phyloP scores from a whole-genome alignment of 345 rosid species.

The Salix caprea region DNA sequence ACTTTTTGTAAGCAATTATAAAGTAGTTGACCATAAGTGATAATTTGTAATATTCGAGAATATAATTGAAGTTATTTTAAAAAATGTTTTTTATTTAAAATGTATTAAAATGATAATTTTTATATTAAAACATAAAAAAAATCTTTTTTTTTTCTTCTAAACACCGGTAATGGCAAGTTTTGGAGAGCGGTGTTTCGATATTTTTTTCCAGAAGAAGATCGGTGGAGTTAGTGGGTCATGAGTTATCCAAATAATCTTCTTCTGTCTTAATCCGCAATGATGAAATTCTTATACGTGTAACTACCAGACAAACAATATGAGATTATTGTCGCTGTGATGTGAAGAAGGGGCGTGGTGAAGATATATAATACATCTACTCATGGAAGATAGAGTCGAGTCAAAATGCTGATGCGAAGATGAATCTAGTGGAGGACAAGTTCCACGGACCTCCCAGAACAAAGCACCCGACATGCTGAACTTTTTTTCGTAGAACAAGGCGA shows the following conservation, averaged over 20 bases:
- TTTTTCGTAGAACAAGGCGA: conserved; percentile 13
- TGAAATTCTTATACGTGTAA: neutral
- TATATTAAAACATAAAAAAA: too few species aligned
- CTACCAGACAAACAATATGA: neutral
- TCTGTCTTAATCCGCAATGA: neutral
- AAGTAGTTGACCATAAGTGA: neutral
- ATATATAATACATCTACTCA: neutral
- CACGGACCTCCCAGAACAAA: conserved; percentile 25
- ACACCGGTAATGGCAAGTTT: neutral
- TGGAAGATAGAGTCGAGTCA: conserved; percentile 5
- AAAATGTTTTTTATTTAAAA: too few species aligned
- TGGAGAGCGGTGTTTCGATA: neutral
- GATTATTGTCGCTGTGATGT: neutral
- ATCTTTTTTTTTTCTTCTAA: neutral
- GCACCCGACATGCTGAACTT: conserved; percentile 5
- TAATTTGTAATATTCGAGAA: too few species aligned
- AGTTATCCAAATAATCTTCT: neutral
- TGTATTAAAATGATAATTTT: too few species aligned
- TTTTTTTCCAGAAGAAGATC: neutral
- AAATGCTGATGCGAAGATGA: neutral
- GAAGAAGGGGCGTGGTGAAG: neutral
- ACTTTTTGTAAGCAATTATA: neutral
- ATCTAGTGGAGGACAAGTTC: conserved; percentile 23
- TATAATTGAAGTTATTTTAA: too few species aligned
- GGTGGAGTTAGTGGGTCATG: neutral